These are phyloP conservation scores for Metschnikowia gelsemii DNA, from an alignment of 805 yeast genomes.

Conservation along the genomic window DNA sequence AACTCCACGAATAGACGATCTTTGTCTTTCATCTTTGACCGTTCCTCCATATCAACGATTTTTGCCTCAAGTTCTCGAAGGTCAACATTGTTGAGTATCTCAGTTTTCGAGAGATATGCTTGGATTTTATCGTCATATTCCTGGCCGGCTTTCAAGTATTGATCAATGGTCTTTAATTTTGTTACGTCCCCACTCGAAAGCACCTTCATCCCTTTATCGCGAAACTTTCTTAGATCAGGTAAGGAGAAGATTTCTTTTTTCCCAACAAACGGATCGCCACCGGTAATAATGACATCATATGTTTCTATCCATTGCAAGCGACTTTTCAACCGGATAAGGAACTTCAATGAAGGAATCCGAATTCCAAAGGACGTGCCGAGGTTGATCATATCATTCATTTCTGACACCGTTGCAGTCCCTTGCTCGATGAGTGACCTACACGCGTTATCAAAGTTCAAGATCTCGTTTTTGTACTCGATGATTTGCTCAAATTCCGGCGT, in stretches of 20 bases:
- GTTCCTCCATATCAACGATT: constrained; percentile 28
- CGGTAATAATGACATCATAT: constrained; percentile 33
- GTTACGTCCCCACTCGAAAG: constrained; percentile 35
- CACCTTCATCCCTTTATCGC: constrained; percentile 27
- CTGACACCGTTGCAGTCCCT: constrained; percentile 36
- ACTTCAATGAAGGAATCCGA: constrained; percentile 46
- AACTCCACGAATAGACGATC: constrained; percentile 30
- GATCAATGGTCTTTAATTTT: constrained; percentile 26
- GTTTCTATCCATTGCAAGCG: constrained; percentile 35
- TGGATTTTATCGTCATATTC: constrained; percentile 22
- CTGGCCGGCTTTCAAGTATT: constrained; percentile 28
- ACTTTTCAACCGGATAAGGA: constrained; percentile 37
- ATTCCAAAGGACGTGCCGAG: constrained; percentile 63
- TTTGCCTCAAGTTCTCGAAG: constrained; percentile 27
- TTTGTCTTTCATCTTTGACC: constrained; percentile 23
- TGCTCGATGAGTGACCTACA: constrained; percentile 41
- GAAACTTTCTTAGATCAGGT: constrained; percentile 29
- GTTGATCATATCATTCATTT: constrained; percentile 52
- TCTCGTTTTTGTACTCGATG: constrained; percentile 50
- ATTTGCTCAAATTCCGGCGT: constrained; percentile 62
- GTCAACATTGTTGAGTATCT: constrained; percentile 20
- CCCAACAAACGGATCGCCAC: constrained; percentile 41
- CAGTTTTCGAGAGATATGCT: constrained; percentile 20
- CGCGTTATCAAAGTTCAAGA: constrained; percentile 50
- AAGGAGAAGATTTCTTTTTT: constrained; percentile 37